Conservation (phyloP, 2,329 filamentous ascomycete species). For the Ascochyta clinopodiicola region DNA sequence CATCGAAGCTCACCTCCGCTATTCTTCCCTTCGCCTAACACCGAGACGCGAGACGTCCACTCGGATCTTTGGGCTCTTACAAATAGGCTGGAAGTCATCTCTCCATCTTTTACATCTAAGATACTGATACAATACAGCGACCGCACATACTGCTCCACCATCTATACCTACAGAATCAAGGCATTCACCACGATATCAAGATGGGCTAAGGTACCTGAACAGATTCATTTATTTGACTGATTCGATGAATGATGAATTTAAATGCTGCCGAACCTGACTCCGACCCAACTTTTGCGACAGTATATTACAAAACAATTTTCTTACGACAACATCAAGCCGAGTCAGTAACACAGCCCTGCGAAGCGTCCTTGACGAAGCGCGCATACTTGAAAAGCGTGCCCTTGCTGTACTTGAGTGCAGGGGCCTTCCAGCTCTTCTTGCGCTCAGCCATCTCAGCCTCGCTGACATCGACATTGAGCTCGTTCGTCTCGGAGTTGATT, state of each 20-base stretch:
- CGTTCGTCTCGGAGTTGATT: conserved; percentile 79
- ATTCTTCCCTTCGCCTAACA: too few species aligned
- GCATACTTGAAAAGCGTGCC: conserved; percentile 67
- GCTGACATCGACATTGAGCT: conserved; percentile 69
- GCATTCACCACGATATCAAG: too few species aligned
- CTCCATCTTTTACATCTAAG: too few species aligned
- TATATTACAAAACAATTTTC: too few species aligned
- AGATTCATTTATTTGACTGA: too few species aligned
- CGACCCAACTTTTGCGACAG: too few species aligned
- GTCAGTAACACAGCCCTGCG: conserved; percentile 66
- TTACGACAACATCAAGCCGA: conserved; percentile 25
- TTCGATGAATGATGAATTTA: too few species aligned
- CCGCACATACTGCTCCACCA: conserved; percentile 37
- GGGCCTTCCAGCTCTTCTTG: conserved; percentile 60
- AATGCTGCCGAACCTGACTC: too few species aligned
- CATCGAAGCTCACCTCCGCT: not conserved
- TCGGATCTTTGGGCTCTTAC: too few species aligned
- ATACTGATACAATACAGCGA: conserved; percentile 27
- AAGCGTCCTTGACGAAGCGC: conserved; percentile 62
- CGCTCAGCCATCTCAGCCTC: conserved; percentile 66
- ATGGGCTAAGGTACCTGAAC: too few species aligned
- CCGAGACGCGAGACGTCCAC: too few species aligned
- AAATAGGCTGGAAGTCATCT: too few species aligned
- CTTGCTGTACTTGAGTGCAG: conserved; percentile 63
- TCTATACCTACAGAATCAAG: conserved; percentile 11